Conservation (phyloP, 352 stramenopile species). For the Globisporangium alternatum region DNA sequence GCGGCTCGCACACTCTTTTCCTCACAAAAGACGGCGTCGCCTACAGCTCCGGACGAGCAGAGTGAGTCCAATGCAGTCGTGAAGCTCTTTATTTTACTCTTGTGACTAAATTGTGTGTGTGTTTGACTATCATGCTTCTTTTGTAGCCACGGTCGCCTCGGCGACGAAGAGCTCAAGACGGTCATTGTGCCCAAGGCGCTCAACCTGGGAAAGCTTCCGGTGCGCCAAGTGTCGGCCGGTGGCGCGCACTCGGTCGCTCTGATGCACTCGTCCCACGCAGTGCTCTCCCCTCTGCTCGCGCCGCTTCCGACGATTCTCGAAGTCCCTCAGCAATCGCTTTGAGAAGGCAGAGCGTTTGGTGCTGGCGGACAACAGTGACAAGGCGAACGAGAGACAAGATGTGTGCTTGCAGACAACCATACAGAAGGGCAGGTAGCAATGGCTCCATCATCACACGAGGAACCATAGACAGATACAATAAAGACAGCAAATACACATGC, state of each 20-base stretch:
- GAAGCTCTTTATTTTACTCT: background rate
- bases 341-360: background rate
- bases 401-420: background rate
- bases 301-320: slow-evolving; percentile 28
- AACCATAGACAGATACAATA: slow-evolving; percentile 3
- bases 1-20: slow-evolving; percentile 84
- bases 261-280: slow-evolving; percentile 54
- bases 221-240: slow-evolving; percentile 68
- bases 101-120: background rate
- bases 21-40: slow-evolving; percentile 81
- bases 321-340: slow-evolving; percentile 23
- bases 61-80: slow-evolving; percentile 50
- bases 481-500: background rate
- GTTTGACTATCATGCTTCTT: background rate
- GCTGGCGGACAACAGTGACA: background rate
- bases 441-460: background rate
- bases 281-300: slow-evolving; percentile 62
- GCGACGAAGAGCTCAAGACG: slow-evolving; percentile 52
- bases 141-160: slow-evolving; percentile 64
- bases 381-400: background rate
- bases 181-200: slow-evolving; percentile 47
- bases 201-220: slow-evolving; percentile 49
- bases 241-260: slow-evolving; percentile 73
- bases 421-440: background rate
- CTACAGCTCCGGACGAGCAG: slow-evolving; percentile 76